Conservation (phyloP, 1,284 basidiomycete genomes). For the Ustanciosporium gigantosporum region DNA sequence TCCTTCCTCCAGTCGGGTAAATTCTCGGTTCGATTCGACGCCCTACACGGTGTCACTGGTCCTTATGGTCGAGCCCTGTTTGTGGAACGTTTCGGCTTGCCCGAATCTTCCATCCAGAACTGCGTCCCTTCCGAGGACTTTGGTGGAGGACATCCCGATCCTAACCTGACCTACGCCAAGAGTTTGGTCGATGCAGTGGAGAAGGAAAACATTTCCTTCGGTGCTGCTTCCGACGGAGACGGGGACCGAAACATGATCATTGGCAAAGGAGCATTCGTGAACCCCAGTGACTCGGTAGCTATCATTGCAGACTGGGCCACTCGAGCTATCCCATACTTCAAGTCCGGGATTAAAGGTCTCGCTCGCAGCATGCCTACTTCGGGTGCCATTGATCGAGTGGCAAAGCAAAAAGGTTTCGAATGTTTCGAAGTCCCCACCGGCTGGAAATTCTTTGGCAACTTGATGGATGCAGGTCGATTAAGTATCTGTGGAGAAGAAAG, state of each 20-base stretch:
- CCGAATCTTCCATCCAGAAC: constrained; percentile 83
- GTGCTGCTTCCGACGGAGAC: constrained; percentile 95
- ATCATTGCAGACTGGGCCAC: constrained; percentile 97
- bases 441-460: constrained; percentile 99
- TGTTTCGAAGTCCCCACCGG: constrained; percentile 97
- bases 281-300: constrained; percentile 93
- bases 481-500: constrained; percentile 99
- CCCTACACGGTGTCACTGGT: constrained; percentile 93
- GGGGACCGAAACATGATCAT: constrained; percentile 99
- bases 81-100: constrained; percentile 79
- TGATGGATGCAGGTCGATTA: constrained; percentile 96
- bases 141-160: constrained; percentile 95
- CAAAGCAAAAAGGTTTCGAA: constrained; percentile 89
- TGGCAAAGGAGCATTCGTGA: constrained; percentile 95
- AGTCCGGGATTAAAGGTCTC: constrained; percentile 85
- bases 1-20: constrained; percentile 72
- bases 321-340: constrained; percentile 93
- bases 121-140: constrained; percentile 89
- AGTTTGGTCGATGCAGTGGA: constrained; percentile 91
- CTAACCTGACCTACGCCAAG: constrained; percentile 97
- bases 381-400: constrained; percentile 94
- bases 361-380: constrained; percentile 96
- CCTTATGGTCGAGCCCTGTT: constrained; percentile 92
- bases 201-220: constrained; percentile 82
- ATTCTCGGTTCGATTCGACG: constrained; percentile 92